Evolutionary conservation across 1,284 basidiomycete genomes (phyloP).

Genomic region (Ustilago shanxiensis): DNA sequence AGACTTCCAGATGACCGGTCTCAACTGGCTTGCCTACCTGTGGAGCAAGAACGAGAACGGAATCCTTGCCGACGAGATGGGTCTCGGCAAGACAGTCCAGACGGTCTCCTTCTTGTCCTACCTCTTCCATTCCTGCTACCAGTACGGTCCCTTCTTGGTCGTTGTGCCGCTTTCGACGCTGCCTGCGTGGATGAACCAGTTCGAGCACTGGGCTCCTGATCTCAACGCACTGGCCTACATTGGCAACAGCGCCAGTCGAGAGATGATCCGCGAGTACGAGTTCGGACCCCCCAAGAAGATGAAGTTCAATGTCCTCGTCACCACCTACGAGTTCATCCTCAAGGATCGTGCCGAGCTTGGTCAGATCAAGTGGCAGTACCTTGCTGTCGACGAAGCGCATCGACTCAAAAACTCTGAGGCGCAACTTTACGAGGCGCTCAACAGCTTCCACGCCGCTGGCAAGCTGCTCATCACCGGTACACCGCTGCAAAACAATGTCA

Average conservation of each 20-base stretch:
- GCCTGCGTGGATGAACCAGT: conserved; percentile 98
- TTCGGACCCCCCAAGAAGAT: conserved; percentile 83
- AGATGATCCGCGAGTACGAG: conserved; percentile 85
- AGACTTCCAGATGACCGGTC: conserved; percentile 96
- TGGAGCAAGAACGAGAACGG: conserved; percentile 97
- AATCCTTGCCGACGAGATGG: conserved; percentile 99
- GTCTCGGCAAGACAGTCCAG: conserved; percentile 96
- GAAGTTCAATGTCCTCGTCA: conserved; percentile 94
- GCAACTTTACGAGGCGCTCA: conserved; percentile 93
- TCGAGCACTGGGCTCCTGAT: conserved; percentile 94
- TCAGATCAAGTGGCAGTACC: conserved; percentile 97
- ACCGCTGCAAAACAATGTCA: conserved; percentile 98
- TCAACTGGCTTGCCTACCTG: conserved; percentile 97
- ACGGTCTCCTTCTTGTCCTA: conserved; percentile 97
- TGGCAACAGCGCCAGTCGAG: conserved; percentile 87
- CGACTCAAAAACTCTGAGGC: conserved; percentile 97
- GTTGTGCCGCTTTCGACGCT: conserved; percentile 98
- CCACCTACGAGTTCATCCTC: conserved; percentile 99
- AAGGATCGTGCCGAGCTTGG: conserved; percentile 91
- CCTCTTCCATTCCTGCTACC: conserved; percentile 91
- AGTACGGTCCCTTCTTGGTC: conserved; percentile 94
- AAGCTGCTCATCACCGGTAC: conserved; percentile 98
- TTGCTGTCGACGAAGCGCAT: conserved; percentile 99
- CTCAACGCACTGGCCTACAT: conserved; percentile 91
- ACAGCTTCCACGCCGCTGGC: conserved; percentile 87